Conservation (phyloP, 1,284 basidiomycete species). For the Cronartium quercuum region DNA sequence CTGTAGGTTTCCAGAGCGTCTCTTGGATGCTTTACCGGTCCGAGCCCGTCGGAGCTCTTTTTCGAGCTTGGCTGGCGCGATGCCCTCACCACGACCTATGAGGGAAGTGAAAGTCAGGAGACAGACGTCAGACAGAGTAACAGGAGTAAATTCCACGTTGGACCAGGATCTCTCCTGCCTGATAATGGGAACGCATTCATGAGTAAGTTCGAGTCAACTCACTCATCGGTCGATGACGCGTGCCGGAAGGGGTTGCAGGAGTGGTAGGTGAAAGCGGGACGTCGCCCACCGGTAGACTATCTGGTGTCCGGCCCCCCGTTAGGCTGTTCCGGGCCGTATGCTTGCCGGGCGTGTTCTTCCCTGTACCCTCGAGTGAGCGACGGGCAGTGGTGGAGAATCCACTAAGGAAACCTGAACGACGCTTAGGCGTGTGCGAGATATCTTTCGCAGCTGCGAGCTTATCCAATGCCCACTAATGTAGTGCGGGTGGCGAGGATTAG, state of each 20-base stretch:
- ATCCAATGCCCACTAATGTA: slow-evolving; percentile 40
- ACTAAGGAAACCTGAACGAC: slow-evolving; percentile 9
- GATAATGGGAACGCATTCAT: neutral
- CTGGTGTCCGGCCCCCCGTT: neutral
- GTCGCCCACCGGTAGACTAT: neutral
- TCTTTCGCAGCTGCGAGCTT: slow-evolving; percentile 41
- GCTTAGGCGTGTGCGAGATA: neutral
- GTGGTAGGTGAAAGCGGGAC: slow-evolving; percentile 3
- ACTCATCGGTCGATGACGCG: neutral
- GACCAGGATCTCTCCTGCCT: neutral
- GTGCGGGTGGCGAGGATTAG: too few relatives aligned
- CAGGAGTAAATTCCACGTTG: too few relatives aligned
- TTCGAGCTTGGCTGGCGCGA: slow-evolving; percentile 6
- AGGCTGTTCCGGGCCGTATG: neutral
- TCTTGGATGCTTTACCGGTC: slow-evolving; percentile 43
- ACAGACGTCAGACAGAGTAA: too few relatives aligned
- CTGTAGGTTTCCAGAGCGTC: slow-evolving; percentile 40
- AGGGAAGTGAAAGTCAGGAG: neutral
- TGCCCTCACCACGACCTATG: neutral
- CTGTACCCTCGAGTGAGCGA: neutral
- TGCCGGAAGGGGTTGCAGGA: neutral
- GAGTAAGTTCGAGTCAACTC: neutral
- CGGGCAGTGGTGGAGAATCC: neutral
- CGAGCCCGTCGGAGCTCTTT: slow-evolving; percentile 43
- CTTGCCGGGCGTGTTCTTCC: slow-evolving; percentile 13